These are phyloP conservation scores for Picochlorum sp. DNA, from an alignment of 139 green algal species.

Conservation along the genomic window DNA sequence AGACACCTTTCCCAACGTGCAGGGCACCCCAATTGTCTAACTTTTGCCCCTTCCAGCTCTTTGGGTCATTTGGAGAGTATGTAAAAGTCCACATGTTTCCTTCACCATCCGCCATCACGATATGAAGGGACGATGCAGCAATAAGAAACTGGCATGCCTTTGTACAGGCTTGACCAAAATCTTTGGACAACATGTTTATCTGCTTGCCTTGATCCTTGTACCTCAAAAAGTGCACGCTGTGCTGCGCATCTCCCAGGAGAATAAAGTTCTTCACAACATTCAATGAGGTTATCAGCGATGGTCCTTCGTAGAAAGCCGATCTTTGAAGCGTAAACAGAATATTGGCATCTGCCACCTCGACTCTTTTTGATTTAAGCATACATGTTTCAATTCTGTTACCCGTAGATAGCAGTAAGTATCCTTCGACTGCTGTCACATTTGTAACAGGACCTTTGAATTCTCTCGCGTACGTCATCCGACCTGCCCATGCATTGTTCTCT, in stretches of 20 bases:
- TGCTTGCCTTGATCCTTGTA: conserved; percentile 52
- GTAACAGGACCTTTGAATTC: conserved; percentile 47
- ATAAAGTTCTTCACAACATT: conserved; percentile 80
- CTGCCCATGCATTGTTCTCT: conserved; percentile 2
- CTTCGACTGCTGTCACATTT: conserved; percentile 32
- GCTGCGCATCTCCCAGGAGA: conserved; percentile 58
- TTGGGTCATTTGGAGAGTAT: conserved; percentile 35
- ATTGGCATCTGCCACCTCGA: neutral
- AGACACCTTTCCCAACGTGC: conserved; percentile 16
- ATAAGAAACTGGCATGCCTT: conserved; percentile 62
- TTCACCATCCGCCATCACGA: conserved; percentile 44
- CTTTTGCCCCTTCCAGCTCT: conserved; percentile 44
- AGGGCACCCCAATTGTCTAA: conserved; percentile 38
- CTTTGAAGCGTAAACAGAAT: neutral
- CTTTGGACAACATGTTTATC: conserved; percentile 50
- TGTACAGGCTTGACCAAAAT: conserved; percentile 58
- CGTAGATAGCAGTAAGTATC: conserved; percentile 48
- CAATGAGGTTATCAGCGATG: conserved; percentile 48
- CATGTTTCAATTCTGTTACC: conserved; percentile 58
- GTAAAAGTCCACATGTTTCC: conserved; percentile 33
- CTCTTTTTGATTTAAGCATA: conserved; percentile 17
- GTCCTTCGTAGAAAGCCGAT: conserved; percentile 74
- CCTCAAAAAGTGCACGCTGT: conserved; percentile 64
- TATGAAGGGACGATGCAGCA: conserved; percentile 43
- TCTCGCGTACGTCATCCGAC: conserved; percentile 14